Evolutionary conservation across 768 basidiomycete genomes (phyloP).

Genomic region (Flagelloscypha sp.): DNA sequence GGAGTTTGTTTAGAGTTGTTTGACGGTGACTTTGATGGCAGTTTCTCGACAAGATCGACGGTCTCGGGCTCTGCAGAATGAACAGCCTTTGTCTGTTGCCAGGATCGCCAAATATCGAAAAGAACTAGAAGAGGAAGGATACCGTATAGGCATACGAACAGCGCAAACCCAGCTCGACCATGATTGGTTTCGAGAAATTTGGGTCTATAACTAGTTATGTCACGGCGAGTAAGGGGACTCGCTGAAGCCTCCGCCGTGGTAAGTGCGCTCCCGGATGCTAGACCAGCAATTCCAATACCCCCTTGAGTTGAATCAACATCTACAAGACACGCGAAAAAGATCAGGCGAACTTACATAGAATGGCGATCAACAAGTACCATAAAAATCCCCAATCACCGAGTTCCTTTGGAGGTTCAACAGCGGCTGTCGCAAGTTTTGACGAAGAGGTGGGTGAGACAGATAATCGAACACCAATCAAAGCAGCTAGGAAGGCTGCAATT

Average conservation of each 20-base stretch:
- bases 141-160: constrained; percentile 56
- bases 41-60: constrained; percentile 32
- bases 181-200: constrained; percentile 48
- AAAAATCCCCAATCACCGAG: no score
- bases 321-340: no score
- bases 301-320: no score
- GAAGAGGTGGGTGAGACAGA: constrained; percentile 11
- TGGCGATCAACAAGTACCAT: no score
- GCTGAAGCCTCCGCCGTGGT: constrained; percentile 24
- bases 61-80: constrained; percentile 17
- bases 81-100: not conserved
- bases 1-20: constrained; percentile 22
- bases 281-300: constrained; percentile 54
- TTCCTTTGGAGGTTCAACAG: no score
- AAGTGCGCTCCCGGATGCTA: constrained; percentile 57
- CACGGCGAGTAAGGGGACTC: no score
- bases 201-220: no score
- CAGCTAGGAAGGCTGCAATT: constrained; percentile 27
- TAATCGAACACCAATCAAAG: constrained; percentile 28
- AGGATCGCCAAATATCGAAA: constrained; percentile 11
- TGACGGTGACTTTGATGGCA: constrained; percentile 22
- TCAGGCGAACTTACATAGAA: no score
- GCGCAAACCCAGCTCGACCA: constrained; percentile 53
- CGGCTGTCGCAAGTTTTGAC: no score
- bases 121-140: constrained; percentile 36